Base-by-base conservation (phyloP, 192 early-diverging fungal genomes). In the Phycomyces nitens region DNA sequence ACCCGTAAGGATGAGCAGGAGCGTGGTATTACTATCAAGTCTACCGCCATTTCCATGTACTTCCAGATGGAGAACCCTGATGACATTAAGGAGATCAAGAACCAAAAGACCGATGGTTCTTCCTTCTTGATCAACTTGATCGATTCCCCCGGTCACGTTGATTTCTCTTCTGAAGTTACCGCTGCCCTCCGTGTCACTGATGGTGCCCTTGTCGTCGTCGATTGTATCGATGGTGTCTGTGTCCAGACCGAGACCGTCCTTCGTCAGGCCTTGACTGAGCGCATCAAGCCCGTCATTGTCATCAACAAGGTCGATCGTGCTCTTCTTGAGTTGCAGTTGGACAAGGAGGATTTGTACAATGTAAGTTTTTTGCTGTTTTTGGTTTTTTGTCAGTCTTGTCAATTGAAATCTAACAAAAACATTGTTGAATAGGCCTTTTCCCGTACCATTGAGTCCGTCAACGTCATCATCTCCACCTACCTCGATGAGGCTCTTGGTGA, bases 291-390 rank as follows among this genome's bases (percentile, higher is more conserved):
- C 53, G 94, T 97, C 50, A 80, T 99, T 51, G 86, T 95, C 80
- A 91, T 99, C 85, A 99, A 99, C 94, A 99, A 99, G 88, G 91
- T 99, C 26, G 97, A 99, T 84, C 95, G 97, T 81, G 94, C 94
- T 54, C 85, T 97, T 74, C 88, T 97, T 62, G 97, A 99, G 80
- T 83, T 94, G 73, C 90, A 97, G 80, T 85, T 96, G 60, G 88
- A 86, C 78, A 93, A 97, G 86, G 96, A 97, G 81, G 91, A 94
- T 70, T 80, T 96, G 58, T 99, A 96, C 89, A 78, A 79, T 58
- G 79, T 81, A 69, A 65, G 66, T 69, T 29, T 47, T 54, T 56
- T 56, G 1, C 29, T 2, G 15, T 21, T 42, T 16, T 39, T 16
- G 34, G 22, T 58, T 22, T 29, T n/a, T n/a, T n/a, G n/a, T n/a